These are phyloP conservation scores for Plasmodium adleri DNA, from an alignment of 169 alveolate genomes.

Conservation along the genomic window DNA sequence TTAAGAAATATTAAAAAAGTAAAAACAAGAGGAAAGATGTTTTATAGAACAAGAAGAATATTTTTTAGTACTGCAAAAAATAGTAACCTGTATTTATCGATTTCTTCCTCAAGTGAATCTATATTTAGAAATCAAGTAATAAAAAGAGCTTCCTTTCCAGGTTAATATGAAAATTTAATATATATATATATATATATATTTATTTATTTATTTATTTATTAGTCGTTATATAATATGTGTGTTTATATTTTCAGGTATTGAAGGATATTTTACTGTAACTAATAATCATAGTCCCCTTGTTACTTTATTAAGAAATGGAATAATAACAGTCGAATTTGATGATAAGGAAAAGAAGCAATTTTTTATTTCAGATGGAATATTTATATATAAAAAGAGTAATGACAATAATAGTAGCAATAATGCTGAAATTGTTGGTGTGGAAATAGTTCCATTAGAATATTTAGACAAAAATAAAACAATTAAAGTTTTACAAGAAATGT, in stretches of 20 bases:
- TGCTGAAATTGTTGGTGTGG: conserved; percentile 75
- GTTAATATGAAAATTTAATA: conserved; percentile 14
- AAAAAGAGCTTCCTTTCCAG: conserved; percentile 75
- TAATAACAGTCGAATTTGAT: conserved; percentile 75
- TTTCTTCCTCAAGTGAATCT: conserved; percentile 75
- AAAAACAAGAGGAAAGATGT: conserved; percentile 36
- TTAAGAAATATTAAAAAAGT: conserved; percentile 10
- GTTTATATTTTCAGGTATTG: conserved; percentile 57
- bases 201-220: not conserved
- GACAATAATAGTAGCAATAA: conserved; percentile 59
- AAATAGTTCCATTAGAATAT: conserved; percentile 72
- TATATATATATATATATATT: conserved; percentile 1
- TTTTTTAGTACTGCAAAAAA: conserved; percentile 70
- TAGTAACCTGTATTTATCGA: conserved; percentile 61
- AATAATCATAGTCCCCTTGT: conserved; percentile 69
- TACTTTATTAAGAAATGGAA: conserved; percentile 74
- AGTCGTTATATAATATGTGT: not conserved
- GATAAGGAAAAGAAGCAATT: conserved; percentile 72
- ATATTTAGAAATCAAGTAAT: conserved; percentile 69
- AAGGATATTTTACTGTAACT: conserved; percentile 74
- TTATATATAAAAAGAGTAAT: conserved; percentile 73
- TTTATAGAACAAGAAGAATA: conserved; percentile 42
- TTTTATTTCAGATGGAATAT: conserved; percentile 76
- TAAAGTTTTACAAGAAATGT: conserved; percentile 69
- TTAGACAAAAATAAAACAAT: conserved; percentile 72